Percentiles rank a stretch among this genome's conserved stretches.
phyloP scores from a whole-genome alignment of 768 basidiomycete genomes.

The Hirschioporus abietinus region DNA sequence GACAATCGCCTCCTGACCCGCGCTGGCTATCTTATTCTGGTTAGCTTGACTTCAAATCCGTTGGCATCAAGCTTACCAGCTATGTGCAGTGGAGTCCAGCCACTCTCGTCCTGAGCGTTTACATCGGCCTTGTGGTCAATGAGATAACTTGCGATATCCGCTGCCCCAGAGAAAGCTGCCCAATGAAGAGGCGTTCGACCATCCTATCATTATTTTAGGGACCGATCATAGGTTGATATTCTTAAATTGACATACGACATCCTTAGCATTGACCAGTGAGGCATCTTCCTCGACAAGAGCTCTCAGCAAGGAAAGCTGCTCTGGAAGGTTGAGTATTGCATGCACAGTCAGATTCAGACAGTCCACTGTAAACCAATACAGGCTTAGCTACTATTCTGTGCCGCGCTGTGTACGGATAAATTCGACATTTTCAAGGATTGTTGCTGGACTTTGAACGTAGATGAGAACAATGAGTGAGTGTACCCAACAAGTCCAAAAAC shows the following conservation, averaged over 20 bases:
- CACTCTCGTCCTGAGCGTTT: conserved; percentile 55
- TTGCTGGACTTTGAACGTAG: neutral
- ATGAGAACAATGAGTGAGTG: neutral
- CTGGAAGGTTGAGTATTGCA: conserved; percentile 28
- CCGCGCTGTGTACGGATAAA: conserved; percentile 57
- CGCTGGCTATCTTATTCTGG: conserved; percentile 51
- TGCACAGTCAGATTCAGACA: neutral
- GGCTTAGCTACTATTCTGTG: conserved; percentile 54
- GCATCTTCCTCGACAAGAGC: conserved; percentile 60
- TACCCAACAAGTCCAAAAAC: neutral
- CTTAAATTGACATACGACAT: conserved; percentile 40
- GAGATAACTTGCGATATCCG: conserved; percentile 62
- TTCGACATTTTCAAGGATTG: conserved; percentile 30
- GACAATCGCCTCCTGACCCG: conserved; percentile 71
- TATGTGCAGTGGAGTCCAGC: conserved; percentile 80
- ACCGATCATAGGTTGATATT: neutral
- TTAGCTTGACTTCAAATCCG: conserved; percentile 1
- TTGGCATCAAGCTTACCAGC: conserved; percentile 42
- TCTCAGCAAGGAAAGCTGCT: conserved; percentile 66
- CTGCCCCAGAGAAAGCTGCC: conserved; percentile 71
- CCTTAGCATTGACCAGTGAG: conserved; percentile 52
- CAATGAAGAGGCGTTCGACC: conserved; percentile 80
- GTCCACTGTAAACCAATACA: neutral
- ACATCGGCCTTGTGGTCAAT: conserved; percentile 68
- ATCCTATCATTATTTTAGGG: conserved; percentile 42